Evolutionary conservation across 139 green algal species (phyloP), one percentile per base, ranked within the genome.

Genomic region (Chlorella sp.): DNA sequence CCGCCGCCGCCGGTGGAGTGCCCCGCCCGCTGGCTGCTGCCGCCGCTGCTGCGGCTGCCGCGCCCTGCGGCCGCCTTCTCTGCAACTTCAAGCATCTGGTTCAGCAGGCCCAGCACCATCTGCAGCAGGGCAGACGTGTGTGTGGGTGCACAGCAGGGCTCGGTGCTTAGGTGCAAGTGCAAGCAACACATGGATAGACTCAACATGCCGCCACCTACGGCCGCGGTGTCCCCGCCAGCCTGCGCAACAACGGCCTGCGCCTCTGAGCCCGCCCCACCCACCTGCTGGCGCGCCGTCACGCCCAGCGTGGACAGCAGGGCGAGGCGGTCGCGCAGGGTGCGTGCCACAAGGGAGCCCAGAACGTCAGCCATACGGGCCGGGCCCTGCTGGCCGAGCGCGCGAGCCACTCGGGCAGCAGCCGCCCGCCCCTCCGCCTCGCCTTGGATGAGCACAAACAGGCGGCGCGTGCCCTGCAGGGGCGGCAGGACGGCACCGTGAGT

Each of bases 321-420:
- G 8, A 88, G 85, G 58, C 85, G 85, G 73, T 85, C 80, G 56
- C 22, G 46, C 43, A 60, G 65, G n/a, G 36, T 32, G 26, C 73
- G 77, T 0, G 77, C 77, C 1, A 85, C 76, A 51, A 88, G 80
- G 9, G 76, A 70, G 34, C 85, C 85, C 46, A 88, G 73, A 22
- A 88, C 73, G 34, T 88, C 85, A 26, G 48, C 43, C 64, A 80
- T 76, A 32, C 56, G 69, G 32, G 85, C 54, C 3, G 85, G 85
- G 41, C 85, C 79, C 48, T 86, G 80, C 70, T 56, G 40, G 26
- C 40, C 36, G 32, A 89, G 74, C 32, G 62, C 79, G 0, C 79
- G 64, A 16, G 79, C 79, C 41, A 87, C 74, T 14, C 74, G 75
- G 7, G 73, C 58, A 0, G 62, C 81, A 7, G 70, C 41, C 40